Conservation (phyloP, 441 rosid genomes). For the Jatropha podagrica region DNA sequence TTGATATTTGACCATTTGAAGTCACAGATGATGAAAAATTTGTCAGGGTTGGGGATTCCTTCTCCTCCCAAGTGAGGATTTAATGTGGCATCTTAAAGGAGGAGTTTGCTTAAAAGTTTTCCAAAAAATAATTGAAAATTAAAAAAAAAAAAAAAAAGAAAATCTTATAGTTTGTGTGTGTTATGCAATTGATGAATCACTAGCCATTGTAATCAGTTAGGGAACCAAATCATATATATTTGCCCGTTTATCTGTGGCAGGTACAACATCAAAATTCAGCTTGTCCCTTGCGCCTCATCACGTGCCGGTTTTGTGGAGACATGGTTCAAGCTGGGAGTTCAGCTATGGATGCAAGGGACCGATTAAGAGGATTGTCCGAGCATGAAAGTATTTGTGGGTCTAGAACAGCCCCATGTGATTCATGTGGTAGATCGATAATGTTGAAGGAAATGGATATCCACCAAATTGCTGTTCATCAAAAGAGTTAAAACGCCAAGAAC, state of each 20-base stretch:
- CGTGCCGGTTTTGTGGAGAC: constrained; percentile 90
- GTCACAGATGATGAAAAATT: background rate
- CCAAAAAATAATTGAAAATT: background rate
- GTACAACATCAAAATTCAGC: constrained; percentile 77
- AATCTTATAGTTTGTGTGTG: background rate
- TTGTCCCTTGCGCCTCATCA: constrained; percentile 65
- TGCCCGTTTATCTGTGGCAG: constrained; percentile 33
- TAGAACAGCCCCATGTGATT: constrained; percentile 88
- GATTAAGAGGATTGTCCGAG: constrained; percentile 80
- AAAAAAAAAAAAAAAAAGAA: background rate
- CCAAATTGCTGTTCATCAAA: constrained; percentile 82
- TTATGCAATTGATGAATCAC: background rate
- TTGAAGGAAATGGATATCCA: constrained; percentile 96
- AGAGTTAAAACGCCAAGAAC: constrained; percentile 35
- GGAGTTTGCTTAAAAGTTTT: background rate
- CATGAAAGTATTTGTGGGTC: constrained; percentile 93
- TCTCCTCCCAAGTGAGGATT: background rate
- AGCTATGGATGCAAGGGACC: constrained; percentile 69
- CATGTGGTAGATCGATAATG: constrained; percentile 92
- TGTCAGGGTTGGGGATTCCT: background rate
- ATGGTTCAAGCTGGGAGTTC: constrained; percentile 86
- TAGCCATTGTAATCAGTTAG: background rate
- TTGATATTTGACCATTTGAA: background rate
- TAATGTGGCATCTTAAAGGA: background rate
- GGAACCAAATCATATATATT: background rate